A percentile compares a stretch with the other conserved stretches of the same genome.
phyloP scores from a whole-genome alignment of 139 green algal species.

The Tetradesmus lagerheimii region DNA sequence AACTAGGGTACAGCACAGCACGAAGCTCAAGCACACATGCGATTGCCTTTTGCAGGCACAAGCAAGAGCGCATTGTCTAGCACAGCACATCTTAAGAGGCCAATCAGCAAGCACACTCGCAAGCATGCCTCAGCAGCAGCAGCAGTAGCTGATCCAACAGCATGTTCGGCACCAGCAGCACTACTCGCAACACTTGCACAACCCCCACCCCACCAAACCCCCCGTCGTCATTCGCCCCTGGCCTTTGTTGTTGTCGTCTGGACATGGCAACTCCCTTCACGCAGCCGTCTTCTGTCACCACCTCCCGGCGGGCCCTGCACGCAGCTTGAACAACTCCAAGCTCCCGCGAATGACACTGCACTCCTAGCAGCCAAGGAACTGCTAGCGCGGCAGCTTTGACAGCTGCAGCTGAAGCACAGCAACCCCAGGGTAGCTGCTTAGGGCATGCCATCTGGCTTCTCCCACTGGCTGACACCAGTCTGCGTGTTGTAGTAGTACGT shows the following conservation, averaged over 20 bases:
- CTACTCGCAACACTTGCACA: not conserved
- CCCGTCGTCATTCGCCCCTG: no score
- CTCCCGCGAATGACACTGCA: not conserved
- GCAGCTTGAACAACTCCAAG: not conserved
- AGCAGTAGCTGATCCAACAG: not conserved
- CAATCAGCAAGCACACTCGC: not conserved
- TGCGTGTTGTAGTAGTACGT: slow-evolving; percentile 95
- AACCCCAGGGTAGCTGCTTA: slow-evolving; percentile 38
- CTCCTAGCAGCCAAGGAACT: not conserved
- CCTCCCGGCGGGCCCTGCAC: no score
- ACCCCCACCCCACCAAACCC: not conserved
- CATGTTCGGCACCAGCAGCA: not conserved
- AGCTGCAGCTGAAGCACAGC: not conserved
- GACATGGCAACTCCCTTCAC: no score
- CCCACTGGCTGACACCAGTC: slow-evolving; percentile 92
- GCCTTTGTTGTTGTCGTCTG: no score
- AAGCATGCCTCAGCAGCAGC: not conserved
- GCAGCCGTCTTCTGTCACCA: no score
- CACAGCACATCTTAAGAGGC: not conserved
- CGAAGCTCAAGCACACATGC: not conserved
- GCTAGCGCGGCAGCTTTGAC: not conserved
- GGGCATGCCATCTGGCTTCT: slow-evolving; percentile 87
- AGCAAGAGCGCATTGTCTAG: not conserved
- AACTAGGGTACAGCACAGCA: not conserved
- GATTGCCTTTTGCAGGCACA: not conserved